Evolutionary conservation across 306 rosid genomes (phyloP).

Genomic region (Sphenostylis stenocarpa): DNA sequence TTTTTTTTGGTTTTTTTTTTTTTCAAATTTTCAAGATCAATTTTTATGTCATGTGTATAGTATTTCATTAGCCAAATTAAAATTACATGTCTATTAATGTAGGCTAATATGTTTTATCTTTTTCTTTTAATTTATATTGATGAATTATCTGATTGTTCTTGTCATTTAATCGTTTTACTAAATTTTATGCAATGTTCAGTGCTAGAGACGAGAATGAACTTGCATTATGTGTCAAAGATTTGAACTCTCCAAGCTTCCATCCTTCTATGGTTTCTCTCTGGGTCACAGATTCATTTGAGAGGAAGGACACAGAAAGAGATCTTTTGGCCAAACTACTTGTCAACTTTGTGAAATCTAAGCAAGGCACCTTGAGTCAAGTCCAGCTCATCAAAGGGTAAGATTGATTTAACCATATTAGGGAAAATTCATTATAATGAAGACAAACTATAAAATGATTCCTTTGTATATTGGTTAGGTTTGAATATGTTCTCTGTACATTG

Average conservation of each 20-base stretch:
- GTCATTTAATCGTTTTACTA: conserved; percentile 3
- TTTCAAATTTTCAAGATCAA: neutral
- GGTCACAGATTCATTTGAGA: conserved; percentile 87
- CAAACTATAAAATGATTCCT: neutral
- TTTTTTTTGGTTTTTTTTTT: neutral
- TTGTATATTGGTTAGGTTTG: conserved; percentile 51
- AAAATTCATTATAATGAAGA: neutral
- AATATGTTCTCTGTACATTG: conserved; percentile 57
- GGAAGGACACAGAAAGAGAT: conserved; percentile 71
- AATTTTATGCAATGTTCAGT: conserved; percentile 46
- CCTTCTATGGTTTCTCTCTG: conserved; percentile 80
- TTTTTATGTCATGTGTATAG: neutral
- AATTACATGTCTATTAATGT: neutral
- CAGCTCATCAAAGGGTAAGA: conserved; percentile 79
- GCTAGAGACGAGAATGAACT: conserved; percentile 84
- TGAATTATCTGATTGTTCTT: neutral
- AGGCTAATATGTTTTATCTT: neutral
- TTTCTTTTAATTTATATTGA: neutral
- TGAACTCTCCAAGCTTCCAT: conserved; percentile 81
- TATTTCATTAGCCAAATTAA: neutral
- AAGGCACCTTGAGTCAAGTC: conserved; percentile 51
- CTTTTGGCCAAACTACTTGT: conserved; percentile 74
- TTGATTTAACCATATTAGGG: neutral
- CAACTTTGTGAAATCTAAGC: conserved; percentile 59
- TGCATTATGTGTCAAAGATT: conserved; percentile 64